Percentiles rank a stretch among this genome's conserved stretches.
Evolutionary conservation across 2,329 filamentous ascomycete genomes (phyloP).

Genomic region (Elsinoe ampelina): DNA sequence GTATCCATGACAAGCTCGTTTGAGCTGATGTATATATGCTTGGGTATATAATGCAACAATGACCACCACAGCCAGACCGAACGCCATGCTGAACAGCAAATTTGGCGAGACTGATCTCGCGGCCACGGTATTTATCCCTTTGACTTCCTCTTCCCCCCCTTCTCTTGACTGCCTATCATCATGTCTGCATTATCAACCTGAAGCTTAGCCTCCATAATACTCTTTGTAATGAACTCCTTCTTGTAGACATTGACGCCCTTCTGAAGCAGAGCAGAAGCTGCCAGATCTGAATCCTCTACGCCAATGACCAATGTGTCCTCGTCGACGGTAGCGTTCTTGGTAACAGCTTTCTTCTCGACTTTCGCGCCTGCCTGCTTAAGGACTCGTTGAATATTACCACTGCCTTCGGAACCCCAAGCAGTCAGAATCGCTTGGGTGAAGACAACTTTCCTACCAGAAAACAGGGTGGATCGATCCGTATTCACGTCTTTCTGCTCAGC

Average conservation of each 20-base stretch:
- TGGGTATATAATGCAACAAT: slow-evolving; percentile 5
- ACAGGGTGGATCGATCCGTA: slow-evolving; percentile 35
- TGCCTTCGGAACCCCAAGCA: slow-evolving; percentile 28
- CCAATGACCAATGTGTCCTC: slow-evolving; percentile 32
- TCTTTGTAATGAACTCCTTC: slow-evolving; percentile 36
- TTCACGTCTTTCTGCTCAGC: slow-evolving; percentile 22
- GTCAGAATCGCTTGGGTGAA: slow-evolving; percentile 33
- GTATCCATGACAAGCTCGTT: neutral
- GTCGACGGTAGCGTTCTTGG: slow-evolving; percentile 23
- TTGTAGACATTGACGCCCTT: slow-evolving; percentile 31
- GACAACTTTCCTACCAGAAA: slow-evolving; percentile 41
- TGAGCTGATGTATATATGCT: neutral
- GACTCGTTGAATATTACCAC: slow-evolving; percentile 32
- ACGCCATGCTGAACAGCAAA: slow-evolving; percentile 1
- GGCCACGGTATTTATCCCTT: neutral
- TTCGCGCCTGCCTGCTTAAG: slow-evolving; percentile 31
- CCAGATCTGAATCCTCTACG: slow-evolving; percentile 27
- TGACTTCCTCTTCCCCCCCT: neutral
- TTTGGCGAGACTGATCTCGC: neutral
- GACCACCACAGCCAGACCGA: neutral
- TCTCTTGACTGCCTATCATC: slow-evolving; percentile 14
- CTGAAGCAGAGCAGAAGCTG: slow-evolving; percentile 27
- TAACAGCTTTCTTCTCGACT: slow-evolving; percentile 23
- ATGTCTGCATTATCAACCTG: slow-evolving; percentile 34
- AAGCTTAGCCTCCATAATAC: slow-evolving; percentile 35